Percentiles rank a stretch among this genome's conserved stretches.
phyloP scores from a whole-genome alignment of 2,329 filamentous ascomycete genomes.

The Cladophialophora psammophila region DNA sequence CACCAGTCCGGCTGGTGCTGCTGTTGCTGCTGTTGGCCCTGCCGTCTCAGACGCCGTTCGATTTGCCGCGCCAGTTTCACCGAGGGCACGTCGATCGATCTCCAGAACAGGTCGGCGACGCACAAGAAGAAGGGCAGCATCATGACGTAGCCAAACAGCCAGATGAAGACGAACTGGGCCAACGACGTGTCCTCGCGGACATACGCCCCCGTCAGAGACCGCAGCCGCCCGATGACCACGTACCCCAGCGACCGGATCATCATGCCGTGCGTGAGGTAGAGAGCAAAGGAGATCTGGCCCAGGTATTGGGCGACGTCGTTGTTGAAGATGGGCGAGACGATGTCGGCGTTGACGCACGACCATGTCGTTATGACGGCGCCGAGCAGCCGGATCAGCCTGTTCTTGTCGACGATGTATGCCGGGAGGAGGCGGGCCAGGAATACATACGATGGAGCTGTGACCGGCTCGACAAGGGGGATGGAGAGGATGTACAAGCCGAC shows the following conservation, averaged over 20 bases:
- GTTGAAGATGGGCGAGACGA: slow-evolving; percentile 21
- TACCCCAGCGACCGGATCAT: slow-evolving; percentile 28
- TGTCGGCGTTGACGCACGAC: slow-evolving; percentile 17
- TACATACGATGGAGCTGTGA: slow-evolving; percentile 8
- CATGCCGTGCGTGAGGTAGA: slow-evolving; percentile 43
- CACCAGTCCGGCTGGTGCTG: background rate
- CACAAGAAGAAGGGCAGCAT: slow-evolving; percentile 57
- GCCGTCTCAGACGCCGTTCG: slow-evolving; percentile 42
- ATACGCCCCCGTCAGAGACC: background rate
- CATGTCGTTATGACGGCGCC: slow-evolving; percentile 30
- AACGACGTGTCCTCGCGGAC: slow-evolving; percentile 8
- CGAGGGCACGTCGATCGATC: slow-evolving; percentile 61
- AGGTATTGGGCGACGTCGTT: slow-evolving; percentile 41
- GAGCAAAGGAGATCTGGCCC: slow-evolving; percentile 45
- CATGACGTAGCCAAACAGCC: slow-evolving; percentile 49
- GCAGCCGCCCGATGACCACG: slow-evolving; percentile 17
- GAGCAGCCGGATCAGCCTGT: slow-evolving; percentile 20
- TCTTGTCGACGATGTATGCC: slow-evolving; percentile 21
- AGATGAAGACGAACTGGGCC: slow-evolving; percentile 19
- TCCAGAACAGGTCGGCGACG: slow-evolving; percentile 66
- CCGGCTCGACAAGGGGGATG: slow-evolving; percentile 14
- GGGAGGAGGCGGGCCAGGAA: slow-evolving; percentile 15
- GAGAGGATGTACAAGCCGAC: slow-evolving; percentile 29
- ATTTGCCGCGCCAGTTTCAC: slow-evolving; percentile 60
- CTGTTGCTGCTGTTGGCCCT: background rate